Evolutionary conservation across 164 flowering plant genomes (phyloP).

Genomic region (Piper betle): DNA sequence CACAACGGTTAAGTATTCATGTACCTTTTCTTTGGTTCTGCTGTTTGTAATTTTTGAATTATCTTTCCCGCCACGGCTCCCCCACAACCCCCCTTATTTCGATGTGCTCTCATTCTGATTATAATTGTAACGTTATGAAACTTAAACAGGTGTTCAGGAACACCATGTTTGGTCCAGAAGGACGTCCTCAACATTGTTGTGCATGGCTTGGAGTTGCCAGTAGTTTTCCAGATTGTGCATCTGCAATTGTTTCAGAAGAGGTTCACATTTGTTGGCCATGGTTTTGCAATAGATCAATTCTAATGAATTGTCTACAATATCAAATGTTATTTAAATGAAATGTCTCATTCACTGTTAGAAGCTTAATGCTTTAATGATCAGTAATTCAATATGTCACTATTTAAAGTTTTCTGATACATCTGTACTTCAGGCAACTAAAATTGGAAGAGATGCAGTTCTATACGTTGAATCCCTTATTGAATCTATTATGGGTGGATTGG

Average conservation of each 20-base stretch:
- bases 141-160: conserved; percentile 76
- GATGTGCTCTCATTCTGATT: neutral
- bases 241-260: conserved; percentile 87
- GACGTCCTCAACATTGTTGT: conserved; percentile 99
- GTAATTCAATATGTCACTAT: neutral
- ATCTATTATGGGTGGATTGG: conserved; percentile 98
- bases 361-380: too few species aligned
- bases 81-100: neutral
- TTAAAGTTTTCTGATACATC: neutral
- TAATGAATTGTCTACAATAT: too few species aligned
- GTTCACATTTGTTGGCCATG: conserved; percentile 28
- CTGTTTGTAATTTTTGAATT: neutral
- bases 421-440: conserved; percentile 61
- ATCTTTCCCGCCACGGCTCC: neutral
- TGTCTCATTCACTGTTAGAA: neutral
- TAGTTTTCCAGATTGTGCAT: conserved; percentile 98
- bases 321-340: too few species aligned
- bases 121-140: neutral
- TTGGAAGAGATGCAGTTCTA: conserved; percentile 93
- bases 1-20: conserved; percentile 50
- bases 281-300: too few species aligned
- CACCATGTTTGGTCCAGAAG: conserved; percentile 99
- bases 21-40: neutral
- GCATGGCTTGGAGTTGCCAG: conserved; percentile 99
- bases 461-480: conserved; percentile 97